Conservation (phyloP, 1,284 basidiomycete genomes). For the Hymenochaete sp. region DNA sequence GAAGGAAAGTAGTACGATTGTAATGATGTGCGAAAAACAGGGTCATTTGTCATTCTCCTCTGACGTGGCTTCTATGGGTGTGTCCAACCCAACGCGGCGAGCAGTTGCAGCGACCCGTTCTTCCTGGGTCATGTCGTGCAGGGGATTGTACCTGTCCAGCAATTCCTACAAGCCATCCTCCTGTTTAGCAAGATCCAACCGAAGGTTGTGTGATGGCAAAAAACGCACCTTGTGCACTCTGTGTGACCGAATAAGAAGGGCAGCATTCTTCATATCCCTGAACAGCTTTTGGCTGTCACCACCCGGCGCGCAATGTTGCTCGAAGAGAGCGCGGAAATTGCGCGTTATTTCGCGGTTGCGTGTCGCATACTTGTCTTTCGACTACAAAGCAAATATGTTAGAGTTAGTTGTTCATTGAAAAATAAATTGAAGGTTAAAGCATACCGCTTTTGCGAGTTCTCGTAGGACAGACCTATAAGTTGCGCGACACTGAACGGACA, state of each 20-base stretch:
- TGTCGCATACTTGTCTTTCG: constrained; percentile 34
- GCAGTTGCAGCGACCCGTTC: constrained; percentile 81
- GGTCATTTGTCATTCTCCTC: constrained; percentile 19
- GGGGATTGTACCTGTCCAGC: constrained; percentile 80
- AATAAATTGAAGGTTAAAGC: constrained; percentile 14
- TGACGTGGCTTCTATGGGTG: constrained; percentile 36
- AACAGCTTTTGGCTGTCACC: constrained; percentile 26
- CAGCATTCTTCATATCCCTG: constrained; percentile 53
- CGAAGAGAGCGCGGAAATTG: constrained; percentile 54
- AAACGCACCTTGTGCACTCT: constrained; percentile 43
- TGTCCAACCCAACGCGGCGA: constrained; percentile 74
- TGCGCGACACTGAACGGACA: constrained; percentile 15
- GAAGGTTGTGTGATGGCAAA: constrained; percentile 22
- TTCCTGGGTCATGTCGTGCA: constrained; percentile 67
- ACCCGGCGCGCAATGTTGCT: constrained; percentile 27
- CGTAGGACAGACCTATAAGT: constrained; percentile 38
- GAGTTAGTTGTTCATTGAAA: constrained; percentile 9
- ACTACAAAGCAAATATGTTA: constrained; percentile 28
- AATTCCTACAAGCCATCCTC: constrained; percentile 46
- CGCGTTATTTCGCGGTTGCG: constrained; percentile 38
- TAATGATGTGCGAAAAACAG: neutral
- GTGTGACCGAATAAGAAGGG: constrained; percentile 68
- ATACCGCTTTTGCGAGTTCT: constrained; percentile 36
- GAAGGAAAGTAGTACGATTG: neutral
- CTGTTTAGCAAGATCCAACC: constrained; percentile 13